Evolutionary conservation across 371 early-diverging fungal genomes (phyloP), one percentile per base, ranked within the genome.

Genomic region (Gilbertella persicaria): DNA sequence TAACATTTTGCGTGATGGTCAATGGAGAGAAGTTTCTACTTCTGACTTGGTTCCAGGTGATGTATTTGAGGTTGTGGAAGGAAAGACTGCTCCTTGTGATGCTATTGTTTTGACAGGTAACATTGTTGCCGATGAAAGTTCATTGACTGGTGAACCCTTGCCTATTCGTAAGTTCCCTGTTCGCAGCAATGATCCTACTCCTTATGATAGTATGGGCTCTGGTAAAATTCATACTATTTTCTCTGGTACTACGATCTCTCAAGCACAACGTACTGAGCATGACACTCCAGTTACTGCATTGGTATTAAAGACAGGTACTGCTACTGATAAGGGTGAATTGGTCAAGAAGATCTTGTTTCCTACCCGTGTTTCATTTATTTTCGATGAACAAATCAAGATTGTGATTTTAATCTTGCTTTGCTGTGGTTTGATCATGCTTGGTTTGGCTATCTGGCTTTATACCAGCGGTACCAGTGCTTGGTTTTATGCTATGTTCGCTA

Each of bases 41-140:
- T 60, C 62, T 14, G 73, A 84, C 4, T 55, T 92, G 20, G 87
- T 89, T 12, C 84, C 88, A 9, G 92, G 92, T 19, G 92, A 92
- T 66, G 82, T 88, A 5, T 78, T 89, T 48, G 79, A 82, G 57
- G 62, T 91, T 3, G 58, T 42, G 4, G 60, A 78, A 30, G 79
- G 77, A 40, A 73, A 81, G 47, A 75, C 74, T 10, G 58, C 87
- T 7, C 80, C 86, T n/a, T 85, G 86, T 43, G 92, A 91, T 54
- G 83, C 74, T 20, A 82, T 86, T 5, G 60, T 91, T 13, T 66
- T 90, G 12, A 64, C 73, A 36, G 92, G 92, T 21, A 85, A 82
- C 25, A 76, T 81, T 43, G 85, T 91, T 5, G 83, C 80, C 33
- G 88, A 91, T 61, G 91, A 91, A 67, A 77, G 78, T 24, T 83